phyloP scores from a whole-genome alignment of 768 basidiomycete genomes.

The Botryobasidium botryosum region DNA sequence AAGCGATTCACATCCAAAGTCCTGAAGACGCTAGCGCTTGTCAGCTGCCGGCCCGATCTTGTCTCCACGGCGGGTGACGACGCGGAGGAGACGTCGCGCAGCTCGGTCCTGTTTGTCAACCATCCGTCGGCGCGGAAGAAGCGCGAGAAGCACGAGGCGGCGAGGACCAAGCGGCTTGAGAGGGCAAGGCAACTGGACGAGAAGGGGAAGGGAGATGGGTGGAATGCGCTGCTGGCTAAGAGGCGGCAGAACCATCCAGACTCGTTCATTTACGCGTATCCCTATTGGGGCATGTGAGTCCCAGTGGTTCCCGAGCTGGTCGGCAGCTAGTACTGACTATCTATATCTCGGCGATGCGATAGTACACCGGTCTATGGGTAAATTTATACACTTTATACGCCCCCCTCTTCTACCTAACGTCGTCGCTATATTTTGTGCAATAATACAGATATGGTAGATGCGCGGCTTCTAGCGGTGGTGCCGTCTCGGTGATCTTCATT shows the following conservation, averaged over 20 bases:
- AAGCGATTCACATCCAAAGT: constrained; percentile 2
- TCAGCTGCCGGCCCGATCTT: constrained; percentile 12
- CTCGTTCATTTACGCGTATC: not conserved
- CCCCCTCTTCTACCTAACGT: not conserved
- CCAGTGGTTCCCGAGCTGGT: not conserved
- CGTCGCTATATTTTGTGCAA: not conserved
- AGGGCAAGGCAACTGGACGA: constrained; percentile 1
- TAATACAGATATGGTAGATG: no score
- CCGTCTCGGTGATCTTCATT: no score
- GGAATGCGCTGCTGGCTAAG: constrained; percentile 3
- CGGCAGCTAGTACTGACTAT: not conserved
- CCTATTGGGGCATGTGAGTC: constrained; percentile 5
- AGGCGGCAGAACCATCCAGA: constrained; percentile 2
- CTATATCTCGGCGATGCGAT: no score
- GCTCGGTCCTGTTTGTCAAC: constrained; percentile 8
- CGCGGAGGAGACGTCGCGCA: constrained; percentile 12
- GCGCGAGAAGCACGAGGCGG: constrained; percentile 1
- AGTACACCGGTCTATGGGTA: no score
- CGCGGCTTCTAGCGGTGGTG: not conserved
- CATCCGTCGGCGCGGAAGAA: constrained; percentile 2
- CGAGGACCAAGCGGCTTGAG: constrained; percentile 6
- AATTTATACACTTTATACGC: not conserved
- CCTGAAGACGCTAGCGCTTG: not conserved
- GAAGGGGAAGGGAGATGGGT: constrained; percentile 9
- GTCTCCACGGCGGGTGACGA: constrained; percentile 7